Percentiles rank a stretch among this genome's conserved stretches.
Conservation (phyloP, 108 stramenopile species). For the Pelagomonas calceolata region DNA sequence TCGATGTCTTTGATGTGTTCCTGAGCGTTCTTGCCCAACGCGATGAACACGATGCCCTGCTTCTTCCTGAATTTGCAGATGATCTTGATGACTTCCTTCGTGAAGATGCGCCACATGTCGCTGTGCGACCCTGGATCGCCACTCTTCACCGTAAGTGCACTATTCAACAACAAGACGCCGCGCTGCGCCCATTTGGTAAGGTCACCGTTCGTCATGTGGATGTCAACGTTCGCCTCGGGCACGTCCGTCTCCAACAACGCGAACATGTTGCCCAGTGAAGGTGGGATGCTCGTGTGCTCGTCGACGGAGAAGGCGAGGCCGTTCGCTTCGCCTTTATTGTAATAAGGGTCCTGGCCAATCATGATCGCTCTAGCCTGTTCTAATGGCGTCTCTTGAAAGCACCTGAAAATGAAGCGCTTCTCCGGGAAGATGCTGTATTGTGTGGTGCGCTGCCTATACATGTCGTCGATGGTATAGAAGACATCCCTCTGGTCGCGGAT, state of each 20-base stretch:
- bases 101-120: conserved; percentile 84
- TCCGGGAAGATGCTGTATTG: too few relatives aligned
- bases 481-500: too few relatives aligned
- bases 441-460: too few relatives aligned
- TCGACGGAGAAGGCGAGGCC: conserved; percentile 44
- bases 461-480: too few relatives aligned
- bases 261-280: conserved; percentile 84
- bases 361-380: too few relatives aligned
- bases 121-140: conserved; percentile 78
- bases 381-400: too few relatives aligned
- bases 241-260: conserved; percentile 62
- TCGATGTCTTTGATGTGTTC: conserved; percentile 26
- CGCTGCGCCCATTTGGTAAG: conserved; percentile 31
- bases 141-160: conserved; percentile 75
- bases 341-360: conserved; percentile 98
- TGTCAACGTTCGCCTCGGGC: too few relatives aligned
- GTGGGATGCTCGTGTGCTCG: conserved; percentile 66
- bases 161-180: conserved; percentile 91
- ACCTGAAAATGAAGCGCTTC: too few relatives aligned
- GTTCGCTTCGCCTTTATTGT: conserved; percentile 70
- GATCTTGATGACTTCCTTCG: conserved; percentile 68
- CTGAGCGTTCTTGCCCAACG: conserved; percentile 96
- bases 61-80: conserved; percentile 42
- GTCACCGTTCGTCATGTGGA: background rate
- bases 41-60: conserved; percentile 75